Evolutionary conservation across 2,329 filamentous ascomycete species (phyloP).

Genomic region (Microdochium paspali): DNA sequence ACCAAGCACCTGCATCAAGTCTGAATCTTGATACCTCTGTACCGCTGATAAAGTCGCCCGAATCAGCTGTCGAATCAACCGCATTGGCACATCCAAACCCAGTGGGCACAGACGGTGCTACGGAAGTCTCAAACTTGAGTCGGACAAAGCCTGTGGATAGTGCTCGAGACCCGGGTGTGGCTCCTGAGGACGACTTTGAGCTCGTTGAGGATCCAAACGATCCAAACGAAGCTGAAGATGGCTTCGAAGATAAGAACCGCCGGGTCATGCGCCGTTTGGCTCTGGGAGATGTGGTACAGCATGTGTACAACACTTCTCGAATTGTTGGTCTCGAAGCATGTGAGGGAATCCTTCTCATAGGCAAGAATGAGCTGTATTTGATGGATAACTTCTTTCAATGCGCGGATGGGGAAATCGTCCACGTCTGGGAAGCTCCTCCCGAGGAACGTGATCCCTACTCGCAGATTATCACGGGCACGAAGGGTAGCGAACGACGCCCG

Average conservation of each 20-base stretch:
- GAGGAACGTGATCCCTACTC: constrained; percentile 95
- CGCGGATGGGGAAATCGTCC: constrained; percentile 90
- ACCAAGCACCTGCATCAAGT: constrained; percentile 23
- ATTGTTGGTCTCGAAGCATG: constrained; percentile 89
- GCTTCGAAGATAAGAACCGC: constrained; percentile 94
- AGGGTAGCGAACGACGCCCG: constrained; percentile 50
- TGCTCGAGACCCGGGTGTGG: constrained; percentile 8
- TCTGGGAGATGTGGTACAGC: constrained; percentile 82
- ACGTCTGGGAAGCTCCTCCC: constrained; percentile 84
- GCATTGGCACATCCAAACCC: constrained; percentile 10
- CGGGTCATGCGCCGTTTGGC: constrained; percentile 94
- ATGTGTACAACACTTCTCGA: constrained; percentile 89
- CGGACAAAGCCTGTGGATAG: neutral
- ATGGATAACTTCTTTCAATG: constrained; percentile 96
- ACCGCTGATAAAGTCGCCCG: constrained; percentile 4
- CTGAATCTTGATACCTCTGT: constrained; percentile 19
- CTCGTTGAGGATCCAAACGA: constrained; percentile 90
- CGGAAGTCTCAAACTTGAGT: neutral
- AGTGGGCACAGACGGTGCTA: constrained; percentile 7
- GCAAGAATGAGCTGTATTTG: constrained; percentile 85
- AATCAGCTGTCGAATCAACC: constrained; percentile 9
- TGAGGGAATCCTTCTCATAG: constrained; percentile 87
- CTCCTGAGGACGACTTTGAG: constrained; percentile 85
- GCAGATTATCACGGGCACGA: constrained; percentile 76
- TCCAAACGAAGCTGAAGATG: constrained; percentile 61